Base-by-base conservation (phyloP, 1,284 basidiomycete species). In the Agaricales sp. region DNA sequence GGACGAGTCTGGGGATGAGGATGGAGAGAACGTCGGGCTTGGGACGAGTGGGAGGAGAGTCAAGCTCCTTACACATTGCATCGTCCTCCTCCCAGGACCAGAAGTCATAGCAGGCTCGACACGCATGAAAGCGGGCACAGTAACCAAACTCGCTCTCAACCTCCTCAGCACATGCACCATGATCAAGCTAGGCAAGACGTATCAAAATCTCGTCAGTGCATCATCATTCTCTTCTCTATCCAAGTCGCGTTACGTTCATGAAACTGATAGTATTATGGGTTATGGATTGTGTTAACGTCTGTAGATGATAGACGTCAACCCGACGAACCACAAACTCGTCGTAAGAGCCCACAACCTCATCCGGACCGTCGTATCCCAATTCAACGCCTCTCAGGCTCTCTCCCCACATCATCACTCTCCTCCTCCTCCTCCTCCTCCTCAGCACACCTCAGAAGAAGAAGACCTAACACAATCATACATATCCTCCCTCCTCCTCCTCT, bases 91-190 rank as follows among this genome's bases (percentile, higher is more conserved):
- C 26, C 14, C 6, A 6, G 63, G 63, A 8, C 57, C 62, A 2
- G 62, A 63, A 45, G 54, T 60, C 30, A 58, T 65, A 3, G 58
- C 63, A 2, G 61, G 63, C 20, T 62, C 60, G 45, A 60, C 60
- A 24, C 57, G 62, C 12, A 54, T 64, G 55, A 64, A 64, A 52
- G 60, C 60, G 3, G 62, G 61, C 3, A 64, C 62, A 14, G 64
- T 61, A 22, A 65, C 64, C 11, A 65, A 64, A 53, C 57, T 64
- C 58, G 64, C 62, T 43, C 41, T 66, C 46, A 66, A 65, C 46
- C 64, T 65, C 62, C 61, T 65, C 16, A 64, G 62, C 13, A 65
- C 63, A 3, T 60, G 61, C 0, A 52, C 63, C 0, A 62, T 64
- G 55, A 58, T 64, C 41, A 58, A 60, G 41, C 54, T 64, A 21